These are phyloP conservation scores for Citrullus mucosospermus DNA, from an alignment of 306 rosid genomes.

Conservation along the genomic window DNA sequence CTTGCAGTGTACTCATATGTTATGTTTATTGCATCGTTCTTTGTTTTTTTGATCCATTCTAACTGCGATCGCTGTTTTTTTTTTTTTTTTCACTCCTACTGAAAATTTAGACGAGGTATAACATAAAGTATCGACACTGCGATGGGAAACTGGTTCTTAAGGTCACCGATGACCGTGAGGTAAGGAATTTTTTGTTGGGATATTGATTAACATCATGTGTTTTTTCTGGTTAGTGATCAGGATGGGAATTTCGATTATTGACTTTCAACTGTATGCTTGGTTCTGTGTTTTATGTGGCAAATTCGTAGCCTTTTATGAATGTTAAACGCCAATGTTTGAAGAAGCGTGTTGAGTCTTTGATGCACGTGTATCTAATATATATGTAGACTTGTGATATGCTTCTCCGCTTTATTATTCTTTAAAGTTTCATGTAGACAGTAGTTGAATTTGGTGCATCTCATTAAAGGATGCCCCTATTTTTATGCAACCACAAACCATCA, in stretches of 20 bases:
- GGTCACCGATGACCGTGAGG: conserved; percentile 66
- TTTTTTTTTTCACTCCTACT: neutral
- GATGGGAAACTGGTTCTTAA: conserved; percentile 73
- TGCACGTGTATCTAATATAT: neutral
- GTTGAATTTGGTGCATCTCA: neutral
- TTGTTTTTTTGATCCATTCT: neutral
- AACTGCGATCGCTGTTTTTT: neutral
- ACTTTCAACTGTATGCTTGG: neutral
- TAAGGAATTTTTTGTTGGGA: conserved; percentile 10
- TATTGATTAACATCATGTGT: neutral
- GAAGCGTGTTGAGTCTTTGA: neutral
- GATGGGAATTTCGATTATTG: neutral
- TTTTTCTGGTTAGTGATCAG: neutral
- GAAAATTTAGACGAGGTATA: conserved; percentile 52
- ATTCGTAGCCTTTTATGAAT: neutral
- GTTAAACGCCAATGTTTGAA: neutral
- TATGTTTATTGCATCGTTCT: neutral
- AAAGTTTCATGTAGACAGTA: neutral
- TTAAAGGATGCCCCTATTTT: neutral
- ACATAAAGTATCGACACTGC: conserved; percentile 67
- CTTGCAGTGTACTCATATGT: neutral
- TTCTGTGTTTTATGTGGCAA: neutral
- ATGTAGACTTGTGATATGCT: neutral
- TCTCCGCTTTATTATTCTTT: neutral
- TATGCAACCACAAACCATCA: neutral